Conservation (phyloP, 2,329 filamentous ascomycete genomes). For the Capronia americana region DNA sequence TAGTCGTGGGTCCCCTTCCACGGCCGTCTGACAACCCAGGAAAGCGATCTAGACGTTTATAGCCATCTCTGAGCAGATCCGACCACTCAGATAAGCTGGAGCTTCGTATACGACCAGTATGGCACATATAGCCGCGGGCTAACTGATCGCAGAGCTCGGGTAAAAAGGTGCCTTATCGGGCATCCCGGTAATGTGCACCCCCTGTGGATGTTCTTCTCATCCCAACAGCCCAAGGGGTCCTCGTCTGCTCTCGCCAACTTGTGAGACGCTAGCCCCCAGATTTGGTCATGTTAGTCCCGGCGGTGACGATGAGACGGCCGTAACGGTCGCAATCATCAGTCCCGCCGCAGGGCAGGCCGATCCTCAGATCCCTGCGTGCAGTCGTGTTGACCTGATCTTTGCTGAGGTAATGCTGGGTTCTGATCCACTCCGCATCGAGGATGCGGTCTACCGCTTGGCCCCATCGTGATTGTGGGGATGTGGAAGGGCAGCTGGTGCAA, state of each 20-base stretch:
- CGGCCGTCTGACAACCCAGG: not conserved
- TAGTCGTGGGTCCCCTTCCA: not conserved
- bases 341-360: not conserved
- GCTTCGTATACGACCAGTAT: not conserved
- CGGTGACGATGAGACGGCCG: not conserved
- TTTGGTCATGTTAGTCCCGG: not conserved
- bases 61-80: not conserved
- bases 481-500: not conserved
- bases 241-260: not conserved
- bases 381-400: not conserved
- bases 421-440: not conserved
- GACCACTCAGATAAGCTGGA: not conserved
- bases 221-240: not conserved
- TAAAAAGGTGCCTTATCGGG: not conserved
- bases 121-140: not conserved
- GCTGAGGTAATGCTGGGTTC: slow-evolving; percentile 11
- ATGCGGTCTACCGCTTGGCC: not conserved
- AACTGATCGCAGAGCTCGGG: not conserved
- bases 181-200: not conserved
- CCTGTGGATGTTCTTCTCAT: not conserved
- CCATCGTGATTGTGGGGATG: slow-evolving; percentile 3
- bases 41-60: no score
- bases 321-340: not conserved
- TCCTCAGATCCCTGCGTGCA: not conserved
- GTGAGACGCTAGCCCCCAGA: not conserved